Conservation (phyloP, 768 basidiomycete genomes). For the Russula griseocarnosa region DNA sequence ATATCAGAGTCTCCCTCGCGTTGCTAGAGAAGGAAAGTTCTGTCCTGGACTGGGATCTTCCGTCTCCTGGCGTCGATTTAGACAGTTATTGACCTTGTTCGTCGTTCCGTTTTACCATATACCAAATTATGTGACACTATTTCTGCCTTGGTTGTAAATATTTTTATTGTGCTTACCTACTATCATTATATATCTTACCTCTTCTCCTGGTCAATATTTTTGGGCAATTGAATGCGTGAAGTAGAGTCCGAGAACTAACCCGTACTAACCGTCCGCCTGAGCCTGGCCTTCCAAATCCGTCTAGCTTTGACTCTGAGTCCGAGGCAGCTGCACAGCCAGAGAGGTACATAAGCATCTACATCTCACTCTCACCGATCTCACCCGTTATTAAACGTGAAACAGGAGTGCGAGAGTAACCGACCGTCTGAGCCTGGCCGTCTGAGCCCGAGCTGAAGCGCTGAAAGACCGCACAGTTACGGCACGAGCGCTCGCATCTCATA, state of each 20-base stretch:
- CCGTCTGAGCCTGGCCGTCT: too few relatives aligned
- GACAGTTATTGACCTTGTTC: constrained; percentile 5
- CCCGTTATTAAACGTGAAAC: background rate
- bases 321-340: background rate
- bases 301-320: too few relatives aligned
- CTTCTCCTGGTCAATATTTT: background rate
- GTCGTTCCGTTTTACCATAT: background rate
- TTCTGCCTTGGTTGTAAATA: constrained; percentile 5
- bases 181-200: constrained; percentile 23
- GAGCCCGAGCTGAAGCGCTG: too few relatives aligned
- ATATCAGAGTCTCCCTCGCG: constrained; percentile 9
- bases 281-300: background rate
- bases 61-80: constrained; percentile 17
- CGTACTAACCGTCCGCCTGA: background rate
- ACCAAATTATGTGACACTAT: constrained; percentile 1
- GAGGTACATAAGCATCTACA: too few relatives aligned
- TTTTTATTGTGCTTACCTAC: constrained; percentile 16
- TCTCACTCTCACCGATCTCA: too few relatives aligned
- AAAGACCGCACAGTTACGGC: too few relatives aligned
- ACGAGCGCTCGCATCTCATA: too few relatives aligned
- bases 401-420: too few relatives aligned
- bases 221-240: background rate
- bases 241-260: background rate
- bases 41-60: constrained; percentile 24
- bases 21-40: constrained; percentile 10